Evolutionary conservation across 257 asterid species (phyloP), one percentile per base, ranked within the genome.

Genomic region (Salvia rosmarinus): DNA sequence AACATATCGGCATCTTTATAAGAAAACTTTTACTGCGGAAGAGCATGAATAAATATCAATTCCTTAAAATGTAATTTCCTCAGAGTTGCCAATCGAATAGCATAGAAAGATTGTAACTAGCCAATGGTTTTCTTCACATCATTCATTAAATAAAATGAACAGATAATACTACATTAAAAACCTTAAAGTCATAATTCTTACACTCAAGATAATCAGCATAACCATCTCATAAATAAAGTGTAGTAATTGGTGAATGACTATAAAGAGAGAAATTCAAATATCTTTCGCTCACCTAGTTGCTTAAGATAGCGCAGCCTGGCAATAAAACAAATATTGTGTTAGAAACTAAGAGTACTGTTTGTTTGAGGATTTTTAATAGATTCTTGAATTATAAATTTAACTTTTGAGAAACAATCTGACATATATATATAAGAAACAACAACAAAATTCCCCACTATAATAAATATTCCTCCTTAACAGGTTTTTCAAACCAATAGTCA

Each of bases 271-370:
- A 61, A 67, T 10, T 39, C 39, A 68, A 68, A 50, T 13, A 3
- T 17, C 5, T 43, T 65, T 71, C 56, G 64, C 86, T 82, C 60
- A 91, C 99, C 99, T 66, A 94, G 87, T 85, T 94, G 99, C 78
- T 89, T 94, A 75, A 94, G 96, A 47, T 94, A 96, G 13, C 97
- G 99, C 78, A 94, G 86, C 96, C 99, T 91, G 89, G 42, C 79
- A 81, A 72, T 10, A 68, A 54, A 80, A 67, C 63, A 80, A 58
- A 59, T 11, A 72, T 32, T 28, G 25, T 21, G 57, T 79, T 51
- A 82, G 80, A 57, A 70, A 64, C 75, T 61, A 12, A 6, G 37
- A 11, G 19, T 13, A 3, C 21, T 21, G 39, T 7, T 3, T 6
- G 17, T 21, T 20, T 5, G 21, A 40, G 17, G 21, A 19, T 39